Percentiles rank a stretch among this genome's conserved stretches.
Conservation (phyloP, 768 basidiomycete species). For the Strobilomyces echinocephalus region DNA sequence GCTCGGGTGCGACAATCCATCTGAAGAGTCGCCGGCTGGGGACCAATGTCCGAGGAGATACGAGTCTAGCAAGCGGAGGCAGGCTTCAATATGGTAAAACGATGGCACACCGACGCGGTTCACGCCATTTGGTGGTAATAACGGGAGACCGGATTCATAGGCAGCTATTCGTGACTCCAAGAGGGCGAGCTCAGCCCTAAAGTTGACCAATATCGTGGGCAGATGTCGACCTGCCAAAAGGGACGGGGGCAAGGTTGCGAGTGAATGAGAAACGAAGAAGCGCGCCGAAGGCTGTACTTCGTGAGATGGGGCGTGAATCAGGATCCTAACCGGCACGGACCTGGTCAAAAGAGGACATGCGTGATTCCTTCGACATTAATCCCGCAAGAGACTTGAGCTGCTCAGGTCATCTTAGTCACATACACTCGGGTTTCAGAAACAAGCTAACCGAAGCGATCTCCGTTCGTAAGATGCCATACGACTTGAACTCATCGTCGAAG, state of each 20-base stretch:
- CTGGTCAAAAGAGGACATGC: slow-evolving; percentile 19
- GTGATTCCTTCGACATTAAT: slow-evolving; percentile 34
- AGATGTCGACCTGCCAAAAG: slow-evolving; percentile 33
- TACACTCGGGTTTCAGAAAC: background rate
- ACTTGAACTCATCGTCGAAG: slow-evolving; percentile 44
- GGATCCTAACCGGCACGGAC: slow-evolving; percentile 7
- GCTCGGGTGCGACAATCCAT: slow-evolving; percentile 9
- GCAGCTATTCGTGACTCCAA: slow-evolving; percentile 37
- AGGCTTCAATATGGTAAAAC: slow-evolving; percentile 47
- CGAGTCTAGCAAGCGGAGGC: slow-evolving; percentile 57
- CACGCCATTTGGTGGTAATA: slow-evolving; percentile 29
- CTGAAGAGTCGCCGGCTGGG: slow-evolving; percentile 11
- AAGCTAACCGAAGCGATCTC: slow-evolving; percentile 52
- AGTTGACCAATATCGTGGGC: slow-evolving; percentile 27
- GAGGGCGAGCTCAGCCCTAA: slow-evolving; percentile 37
- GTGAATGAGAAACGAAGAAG: slow-evolving; percentile 47
- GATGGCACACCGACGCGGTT: slow-evolving; percentile 29
- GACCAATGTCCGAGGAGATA: slow-evolving; percentile 60
- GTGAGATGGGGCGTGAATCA: slow-evolving; percentile 5
- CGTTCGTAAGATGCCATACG: slow-evolving; percentile 49
- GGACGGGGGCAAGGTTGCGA: slow-evolving; percentile 46
- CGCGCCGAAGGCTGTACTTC: slow-evolving; percentile 46
- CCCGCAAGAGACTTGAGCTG: slow-evolving; percentile 36
- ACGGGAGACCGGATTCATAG: slow-evolving; percentile 37
- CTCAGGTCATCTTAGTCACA: slow-evolving; percentile 6